Percentiles rank a stretch among this genome's conserved stretches.
phyloP scores from a whole-genome alignment of 345 rosid species.

The Eucalyptus curtisii region DNA sequence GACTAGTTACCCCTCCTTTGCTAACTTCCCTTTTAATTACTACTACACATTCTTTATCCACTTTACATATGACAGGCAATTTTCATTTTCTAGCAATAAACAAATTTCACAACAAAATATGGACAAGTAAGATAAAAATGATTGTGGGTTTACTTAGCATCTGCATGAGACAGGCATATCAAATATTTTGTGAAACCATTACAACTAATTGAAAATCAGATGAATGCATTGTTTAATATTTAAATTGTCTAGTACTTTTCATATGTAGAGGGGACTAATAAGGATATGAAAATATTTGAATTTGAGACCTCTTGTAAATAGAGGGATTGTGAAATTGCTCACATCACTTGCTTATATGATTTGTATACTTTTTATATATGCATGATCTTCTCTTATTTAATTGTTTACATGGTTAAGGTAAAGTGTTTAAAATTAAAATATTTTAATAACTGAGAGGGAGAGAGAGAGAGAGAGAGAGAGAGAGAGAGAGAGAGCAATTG shows the following conservation, averaged over 20 bases:
- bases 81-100: neutral
- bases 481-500: too few species aligned
- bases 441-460: too few species aligned
- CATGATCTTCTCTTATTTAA: accelerated
- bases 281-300: too few species aligned
- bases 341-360: neutral
- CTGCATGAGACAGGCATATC: too few species aligned
- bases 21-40: neutral
- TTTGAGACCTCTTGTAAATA: too few species aligned
- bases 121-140: neutral
- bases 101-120: neutral
- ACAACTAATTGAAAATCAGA: too few species aligned
- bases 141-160: neutral
- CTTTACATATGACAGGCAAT: neutral
- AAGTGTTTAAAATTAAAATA: neutral
- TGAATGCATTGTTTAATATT: too few species aligned
- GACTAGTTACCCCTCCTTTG: neutral
- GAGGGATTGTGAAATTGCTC: too few species aligned
- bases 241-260: too few species aligned
- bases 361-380: neutral
- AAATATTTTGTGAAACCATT: too few species aligned
- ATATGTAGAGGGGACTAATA: too few species aligned
- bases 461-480: too few species aligned
- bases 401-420: neutral
- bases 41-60: neutral